Conservation (phyloP, 2,329 filamentous ascomycete genomes). For the Fusarium goolgardi region DNA sequence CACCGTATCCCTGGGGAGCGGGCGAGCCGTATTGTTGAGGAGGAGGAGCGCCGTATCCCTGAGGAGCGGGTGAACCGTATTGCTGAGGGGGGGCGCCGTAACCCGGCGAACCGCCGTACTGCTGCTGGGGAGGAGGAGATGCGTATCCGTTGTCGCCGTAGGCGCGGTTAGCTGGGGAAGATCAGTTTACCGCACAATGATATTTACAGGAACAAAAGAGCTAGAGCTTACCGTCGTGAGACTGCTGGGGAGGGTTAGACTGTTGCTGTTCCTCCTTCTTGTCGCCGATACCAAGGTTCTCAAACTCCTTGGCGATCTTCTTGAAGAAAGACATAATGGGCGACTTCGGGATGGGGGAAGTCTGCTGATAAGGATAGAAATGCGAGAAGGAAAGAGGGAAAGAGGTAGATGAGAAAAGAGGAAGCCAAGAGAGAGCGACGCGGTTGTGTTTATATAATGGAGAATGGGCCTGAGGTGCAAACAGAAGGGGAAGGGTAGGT, state of each 20-base stretch:
- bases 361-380: conserved; percentile 1
- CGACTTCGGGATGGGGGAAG: conserved; percentile 25
- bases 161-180: conserved; percentile 33
- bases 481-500: conserved; percentile 8
- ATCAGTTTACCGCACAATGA: conserved; percentile 8
- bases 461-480: conserved; percentile 20
- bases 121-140: conserved; percentile 53
- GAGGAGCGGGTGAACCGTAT: conserved; percentile 42
- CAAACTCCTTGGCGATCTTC: conserved; percentile 57
- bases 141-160: conserved; percentile 46
- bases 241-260: conserved; percentile 26
- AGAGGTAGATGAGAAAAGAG: conserved; percentile 15
- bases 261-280: conserved; percentile 49
- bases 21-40: conserved; percentile 37
- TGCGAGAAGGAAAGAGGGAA: conserved; percentile 5
- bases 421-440: conserved; percentile 16
- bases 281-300: conserved; percentile 60
- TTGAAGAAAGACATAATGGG: conserved; percentile 58
- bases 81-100: conserved; percentile 14
- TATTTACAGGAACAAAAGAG: neutral
- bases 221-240: conserved; percentile 38
- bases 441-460: conserved; percentile 38
- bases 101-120: conserved; percentile 37
- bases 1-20: conserved; percentile 41
- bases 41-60: conserved; percentile 54